Evolutionary conservation across 164 flowering plant genomes (phyloP).

Genomic region (Chimonanthus praecox): DNA sequence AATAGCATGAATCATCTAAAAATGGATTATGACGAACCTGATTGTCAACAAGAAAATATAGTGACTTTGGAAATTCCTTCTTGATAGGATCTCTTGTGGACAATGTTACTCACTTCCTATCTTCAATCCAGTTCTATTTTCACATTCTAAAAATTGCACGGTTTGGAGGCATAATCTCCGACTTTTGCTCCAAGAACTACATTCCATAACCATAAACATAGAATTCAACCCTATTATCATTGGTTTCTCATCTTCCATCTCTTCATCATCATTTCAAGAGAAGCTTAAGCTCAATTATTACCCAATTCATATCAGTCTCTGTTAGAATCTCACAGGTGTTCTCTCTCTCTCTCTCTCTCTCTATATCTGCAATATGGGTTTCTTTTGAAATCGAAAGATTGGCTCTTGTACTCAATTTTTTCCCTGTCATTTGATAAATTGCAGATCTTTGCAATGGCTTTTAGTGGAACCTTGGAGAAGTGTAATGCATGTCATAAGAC

Average conservation of each 20-base stretch:
- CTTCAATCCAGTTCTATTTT: background rate
- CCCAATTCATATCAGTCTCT: no score
- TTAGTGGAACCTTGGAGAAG: constrained; percentile 50
- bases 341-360: no score
- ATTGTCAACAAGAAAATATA: no score
- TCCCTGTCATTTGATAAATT: background rate
- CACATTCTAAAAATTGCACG: background rate
- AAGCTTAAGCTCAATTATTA: background rate
- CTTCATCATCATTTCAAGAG: background rate
- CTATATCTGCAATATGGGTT: no score
- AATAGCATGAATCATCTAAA: no score
- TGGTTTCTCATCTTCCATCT: constrained; percentile 7
- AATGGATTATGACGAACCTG: no score
- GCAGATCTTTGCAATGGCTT: constrained; percentile 25
- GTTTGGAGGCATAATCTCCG: background rate
- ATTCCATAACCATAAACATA: background rate
- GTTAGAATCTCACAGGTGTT: no score
- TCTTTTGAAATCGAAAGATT: no score
- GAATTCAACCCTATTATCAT: constrained; percentile 2
- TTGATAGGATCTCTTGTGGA: no score
- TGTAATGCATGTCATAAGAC: constrained; percentile 62
- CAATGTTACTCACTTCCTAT: background rate
- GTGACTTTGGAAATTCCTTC: no score
- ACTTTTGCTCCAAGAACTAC: no score
- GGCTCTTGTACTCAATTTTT: no score